Conservation (phyloP, 306 rosid species). For the Morella rubra region DNA sequence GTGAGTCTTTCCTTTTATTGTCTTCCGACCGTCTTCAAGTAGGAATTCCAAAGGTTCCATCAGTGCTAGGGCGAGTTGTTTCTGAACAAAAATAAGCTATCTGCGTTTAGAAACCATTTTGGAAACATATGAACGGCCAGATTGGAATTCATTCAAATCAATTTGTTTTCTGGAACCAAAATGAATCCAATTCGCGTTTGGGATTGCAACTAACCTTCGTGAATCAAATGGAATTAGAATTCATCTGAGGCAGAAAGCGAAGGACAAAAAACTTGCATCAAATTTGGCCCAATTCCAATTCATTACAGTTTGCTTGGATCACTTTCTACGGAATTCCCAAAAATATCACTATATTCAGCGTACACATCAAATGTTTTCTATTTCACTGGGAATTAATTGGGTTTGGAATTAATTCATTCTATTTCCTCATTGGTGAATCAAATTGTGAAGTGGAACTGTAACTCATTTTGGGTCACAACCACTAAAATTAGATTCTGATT, state of each 20-base stretch:
- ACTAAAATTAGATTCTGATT: not conserved
- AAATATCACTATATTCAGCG: not conserved
- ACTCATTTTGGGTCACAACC: no score
- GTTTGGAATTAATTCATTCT: no score
- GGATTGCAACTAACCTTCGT: not conserved
- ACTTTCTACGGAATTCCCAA: not conserved
- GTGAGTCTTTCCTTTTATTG: no score
- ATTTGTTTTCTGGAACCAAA: not conserved
- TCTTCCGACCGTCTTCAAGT: slow-evolving; percentile 67
- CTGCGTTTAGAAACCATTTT: not conserved
- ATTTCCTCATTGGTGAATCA: no score
- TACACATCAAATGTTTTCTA: not conserved
- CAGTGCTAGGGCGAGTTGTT: slow-evolving; percentile 55
- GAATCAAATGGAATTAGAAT: not conserved
- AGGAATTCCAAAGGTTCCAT: slow-evolving; percentile 65
- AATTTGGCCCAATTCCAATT: not conserved
- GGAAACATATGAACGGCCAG: not conserved
- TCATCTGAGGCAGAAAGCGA: not conserved
- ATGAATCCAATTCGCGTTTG: not conserved
- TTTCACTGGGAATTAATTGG: no score
- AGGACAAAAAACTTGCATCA: not conserved
- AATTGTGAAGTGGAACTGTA: no score
- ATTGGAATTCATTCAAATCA: not conserved
- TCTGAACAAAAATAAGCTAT: slow-evolving; percentile 46
- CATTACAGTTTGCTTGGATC: not conserved